Base-by-base conservation (phyloP, 257 asterid genomes). In the Solanum gandarillasii region DNA sequence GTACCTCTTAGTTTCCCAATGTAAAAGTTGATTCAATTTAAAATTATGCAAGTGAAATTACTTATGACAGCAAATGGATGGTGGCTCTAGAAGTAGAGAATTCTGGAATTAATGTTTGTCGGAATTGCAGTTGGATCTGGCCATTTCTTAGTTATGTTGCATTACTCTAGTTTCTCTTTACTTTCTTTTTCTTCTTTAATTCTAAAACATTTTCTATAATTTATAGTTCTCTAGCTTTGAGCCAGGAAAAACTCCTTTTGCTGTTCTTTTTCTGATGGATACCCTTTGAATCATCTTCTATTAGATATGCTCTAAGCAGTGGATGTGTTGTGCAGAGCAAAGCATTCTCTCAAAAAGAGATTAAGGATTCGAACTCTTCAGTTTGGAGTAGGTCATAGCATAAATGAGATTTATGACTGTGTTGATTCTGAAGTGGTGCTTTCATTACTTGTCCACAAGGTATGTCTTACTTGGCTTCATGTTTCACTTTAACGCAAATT, bases 361-460 rank as follows among this genome's bases (percentile, higher is more conserved):
- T 91, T 97, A 89, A 92, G 99, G 94, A 96, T 97, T 72, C 94
- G 96, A 88, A 97, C 99, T 41, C n/a, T 97, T 83, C 98, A 94
- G 92, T 93, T 93, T 35, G 93, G 91, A 87, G 90, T 94, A 79
- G 99, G 98, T 87, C 95, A 90, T 85, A 94, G 89, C 88, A 93
- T 97, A 78, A 95, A 93, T 68, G 99, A 95, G 88, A 91, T 96
- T 84, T 97, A 97, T 91, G 99, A 97, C 84, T 91, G 88, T 87
- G 98, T 94, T 90, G 98, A 97, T 93, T 93, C 98, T 88, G 98
- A 95, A 90, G 99, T 96, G 90, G 94, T 97, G 88, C 97, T 97
- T 72, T 92, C 95, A 88, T 91, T 97, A 88, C 98, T 95, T 85
- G 94, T 94, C 90, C 99, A 97, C 75, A 98, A 97, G 99, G 99